These are phyloP conservation scores for Candida coquimbonensis DNA, from an alignment of 805 yeast genomes.

Conservation along the genomic window DNA sequence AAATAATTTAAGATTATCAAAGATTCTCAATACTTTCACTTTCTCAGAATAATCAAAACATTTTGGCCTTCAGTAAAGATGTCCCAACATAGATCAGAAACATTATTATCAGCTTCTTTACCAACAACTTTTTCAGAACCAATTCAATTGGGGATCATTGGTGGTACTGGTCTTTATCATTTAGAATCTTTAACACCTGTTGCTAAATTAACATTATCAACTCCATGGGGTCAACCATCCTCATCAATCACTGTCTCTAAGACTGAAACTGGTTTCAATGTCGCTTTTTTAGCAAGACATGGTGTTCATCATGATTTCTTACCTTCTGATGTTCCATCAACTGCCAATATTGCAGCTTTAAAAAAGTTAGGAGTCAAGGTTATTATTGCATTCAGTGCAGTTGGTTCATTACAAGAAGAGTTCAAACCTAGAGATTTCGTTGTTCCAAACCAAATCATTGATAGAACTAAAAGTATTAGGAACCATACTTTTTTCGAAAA, in stretches of 20 bases:
- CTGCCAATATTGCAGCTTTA: conserved; percentile 94
- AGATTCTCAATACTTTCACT: background rate
- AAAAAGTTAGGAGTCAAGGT: conserved; percentile 82
- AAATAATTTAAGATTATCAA: background rate
- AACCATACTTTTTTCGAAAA: conserved; percentile 75
- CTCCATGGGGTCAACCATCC: conserved; percentile 98
- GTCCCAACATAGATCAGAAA: conserved; percentile 24
- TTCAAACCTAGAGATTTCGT: conserved; percentile 94
- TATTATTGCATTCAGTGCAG: conserved; percentile 90
- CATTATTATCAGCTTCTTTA: conserved; percentile 5
- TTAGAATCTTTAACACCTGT: conserved; percentile 78
- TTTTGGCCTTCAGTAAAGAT: conserved; percentile 8
- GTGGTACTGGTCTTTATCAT: conserved; percentile 96
- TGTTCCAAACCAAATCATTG: conserved; percentile 93
- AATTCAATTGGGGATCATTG: conserved; percentile 82
- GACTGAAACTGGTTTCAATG: conserved; percentile 68
- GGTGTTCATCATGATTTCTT: conserved; percentile 84
- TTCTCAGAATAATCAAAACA: conserved; percentile 3
- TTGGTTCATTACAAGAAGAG: conserved; percentile 86
- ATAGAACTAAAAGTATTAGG: conserved; percentile 93
- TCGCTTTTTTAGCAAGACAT: conserved; percentile 93
- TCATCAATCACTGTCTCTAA: conserved; percentile 88
- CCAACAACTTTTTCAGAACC: conserved; percentile 56
- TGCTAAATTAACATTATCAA: conserved; percentile 70
- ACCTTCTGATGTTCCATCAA: conserved; percentile 87